These are phyloP conservation scores for Vachellia collinsii DNA, from an alignment of 306 rosid genomes.

Conservation along the genomic window DNA sequence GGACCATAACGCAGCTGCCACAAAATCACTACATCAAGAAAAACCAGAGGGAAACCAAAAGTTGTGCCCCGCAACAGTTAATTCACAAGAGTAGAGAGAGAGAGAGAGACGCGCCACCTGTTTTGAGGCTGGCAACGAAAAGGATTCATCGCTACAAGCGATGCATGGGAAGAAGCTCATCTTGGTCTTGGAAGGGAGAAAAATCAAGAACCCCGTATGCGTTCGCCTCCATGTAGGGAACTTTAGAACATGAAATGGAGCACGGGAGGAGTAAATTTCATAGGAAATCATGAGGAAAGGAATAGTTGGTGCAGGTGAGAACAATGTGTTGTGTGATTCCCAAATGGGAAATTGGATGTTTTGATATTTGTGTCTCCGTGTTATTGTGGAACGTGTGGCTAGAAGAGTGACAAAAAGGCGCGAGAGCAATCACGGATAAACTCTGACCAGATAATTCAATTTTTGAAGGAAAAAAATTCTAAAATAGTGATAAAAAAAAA, in stretches of 20 bases:
- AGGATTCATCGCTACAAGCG: slow-evolving; percentile 54
- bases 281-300: slow-evolving; percentile 31
- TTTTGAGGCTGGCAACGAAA: slow-evolving; percentile 49
- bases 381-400: neutral
- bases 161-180: slow-evolving; percentile 36
- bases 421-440: neutral
- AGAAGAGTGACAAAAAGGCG: neutral
- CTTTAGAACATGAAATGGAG: slow-evolving; percentile 44
- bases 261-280: slow-evolving; percentile 46
- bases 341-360: neutral
- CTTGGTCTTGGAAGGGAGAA: slow-evolving; percentile 44
- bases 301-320: neutral
- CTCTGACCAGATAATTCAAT: no score
- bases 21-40: slow-evolving; percentile 23
- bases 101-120: slow-evolving; percentile 37
- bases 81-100: neutral
- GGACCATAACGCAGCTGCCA: slow-evolving; percentile 71
- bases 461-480: no score
- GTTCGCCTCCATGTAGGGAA: slow-evolving; percentile 43
- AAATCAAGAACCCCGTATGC: slow-evolving; percentile 38
- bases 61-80: neutral
- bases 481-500: no score
- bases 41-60: neutral
- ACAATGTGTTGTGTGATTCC: neutral
- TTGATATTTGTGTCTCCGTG: neutral